Conservation (phyloP, 805 yeast species). For the Wickerhamiella lipophila region DNA sequence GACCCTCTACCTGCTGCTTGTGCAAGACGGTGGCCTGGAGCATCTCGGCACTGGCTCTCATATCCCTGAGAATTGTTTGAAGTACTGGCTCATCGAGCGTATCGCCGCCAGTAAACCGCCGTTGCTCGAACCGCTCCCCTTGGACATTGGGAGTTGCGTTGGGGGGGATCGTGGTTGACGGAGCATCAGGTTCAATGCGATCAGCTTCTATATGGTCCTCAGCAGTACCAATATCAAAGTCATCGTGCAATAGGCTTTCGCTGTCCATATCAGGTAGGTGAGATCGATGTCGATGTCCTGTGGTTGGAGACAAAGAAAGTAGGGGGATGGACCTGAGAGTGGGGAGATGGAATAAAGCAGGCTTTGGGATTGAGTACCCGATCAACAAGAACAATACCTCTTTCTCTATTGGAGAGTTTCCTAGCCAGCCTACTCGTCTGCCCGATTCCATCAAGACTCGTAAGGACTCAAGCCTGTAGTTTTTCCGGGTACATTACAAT, state of each 20-base stretch:
- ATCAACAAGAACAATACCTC: too few species aligned
- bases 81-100: slow-evolving; percentile 60
- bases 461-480: too few species aligned
- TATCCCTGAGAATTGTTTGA: slow-evolving; percentile 40
- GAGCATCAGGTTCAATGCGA: background rate
- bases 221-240: slow-evolving; percentile 12
- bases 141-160: slow-evolving; percentile 13
- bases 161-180: background rate
- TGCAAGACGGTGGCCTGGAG: slow-evolving; percentile 36
- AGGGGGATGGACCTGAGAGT: too few species aligned
- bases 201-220: slow-evolving; percentile 16
- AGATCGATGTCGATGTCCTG: background rate
- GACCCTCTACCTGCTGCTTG: slow-evolving; percentile 17
- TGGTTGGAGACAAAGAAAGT: background rate
- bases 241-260: slow-evolving; percentile 11
- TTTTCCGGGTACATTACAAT: too few species aligned
- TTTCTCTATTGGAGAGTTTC: too few species aligned
- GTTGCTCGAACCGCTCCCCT: slow-evolving; percentile 29
- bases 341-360: too few species aligned
- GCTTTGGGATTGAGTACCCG: too few species aligned
- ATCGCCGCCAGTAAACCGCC: slow-evolving; percentile 52
- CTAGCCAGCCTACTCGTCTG: too few species aligned
- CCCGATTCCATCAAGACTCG: too few species aligned
- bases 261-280: background rate
- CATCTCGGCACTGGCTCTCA: slow-evolving; percentile 34